Conservation (phyloP, 2,329 filamentous ascomycete genomes). For the Diaporthe citri region DNA sequence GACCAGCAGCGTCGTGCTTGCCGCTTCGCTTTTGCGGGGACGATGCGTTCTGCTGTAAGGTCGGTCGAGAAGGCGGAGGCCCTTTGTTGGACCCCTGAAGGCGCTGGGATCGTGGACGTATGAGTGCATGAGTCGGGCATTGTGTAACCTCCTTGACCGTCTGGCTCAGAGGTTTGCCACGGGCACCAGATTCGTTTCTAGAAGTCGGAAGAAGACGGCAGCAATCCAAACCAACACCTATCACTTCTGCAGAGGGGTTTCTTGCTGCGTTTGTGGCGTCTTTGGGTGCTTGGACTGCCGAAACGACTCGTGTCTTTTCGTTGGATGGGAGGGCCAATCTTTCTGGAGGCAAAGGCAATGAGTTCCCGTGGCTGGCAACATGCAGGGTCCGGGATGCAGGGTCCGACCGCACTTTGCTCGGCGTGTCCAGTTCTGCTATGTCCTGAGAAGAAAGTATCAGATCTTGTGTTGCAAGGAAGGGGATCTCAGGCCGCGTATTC, state of each 20-base stretch:
- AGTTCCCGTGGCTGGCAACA: neutral
- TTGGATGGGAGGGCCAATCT: neutral
- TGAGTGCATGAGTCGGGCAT: neutral
- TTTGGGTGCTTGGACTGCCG: neutral
- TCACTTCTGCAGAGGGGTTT: neutral
- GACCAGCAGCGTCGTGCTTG: neutral
- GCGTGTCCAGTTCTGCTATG: slow-evolving; percentile 55
- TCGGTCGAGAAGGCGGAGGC: neutral
- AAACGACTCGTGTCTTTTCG: neutral
- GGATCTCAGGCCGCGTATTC: slow-evolving; percentile 41
- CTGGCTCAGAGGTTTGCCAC: neutral
- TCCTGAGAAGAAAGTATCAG: slow-evolving; percentile 61
- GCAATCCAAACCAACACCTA: neutral
- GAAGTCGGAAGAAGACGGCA: neutral
- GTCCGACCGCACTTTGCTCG: slow-evolving; percentile 26
- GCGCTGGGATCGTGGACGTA: neutral
- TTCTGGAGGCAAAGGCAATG: neutral
- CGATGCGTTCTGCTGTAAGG: neutral
- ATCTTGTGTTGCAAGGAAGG: slow-evolving; percentile 61
- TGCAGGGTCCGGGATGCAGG: neutral
- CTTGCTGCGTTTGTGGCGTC: neutral
- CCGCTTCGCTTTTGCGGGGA: neutral
- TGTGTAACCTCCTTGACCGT: no score
- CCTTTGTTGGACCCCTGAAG: neutral
- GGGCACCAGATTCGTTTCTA: neutral